Conservation (phyloP, 2,329 filamentous ascomycete genomes). For the Colletotrichum musicola region DNA sequence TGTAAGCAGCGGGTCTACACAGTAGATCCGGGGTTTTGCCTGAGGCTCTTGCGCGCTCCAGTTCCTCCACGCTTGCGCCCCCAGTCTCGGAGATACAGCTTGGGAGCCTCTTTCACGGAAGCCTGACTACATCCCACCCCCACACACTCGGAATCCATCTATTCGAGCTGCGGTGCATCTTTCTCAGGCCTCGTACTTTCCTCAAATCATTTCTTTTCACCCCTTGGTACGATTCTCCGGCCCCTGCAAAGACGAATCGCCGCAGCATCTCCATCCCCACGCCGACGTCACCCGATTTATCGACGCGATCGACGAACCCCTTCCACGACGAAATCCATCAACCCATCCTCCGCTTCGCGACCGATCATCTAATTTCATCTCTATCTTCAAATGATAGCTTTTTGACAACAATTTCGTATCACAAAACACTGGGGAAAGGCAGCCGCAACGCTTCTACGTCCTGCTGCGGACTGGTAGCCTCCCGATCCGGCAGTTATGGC, state of each 20-base stretch:
- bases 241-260: background rate
- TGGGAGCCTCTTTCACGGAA: constrained; percentile 34
- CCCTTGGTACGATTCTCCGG: background rate
- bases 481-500: constrained; percentile 58
- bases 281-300: constrained; percentile 36
- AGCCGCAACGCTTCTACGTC: constrained; percentile 12
- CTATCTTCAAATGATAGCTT: constrained; percentile 27
- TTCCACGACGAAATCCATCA: constrained; percentile 18
- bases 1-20: background rate
- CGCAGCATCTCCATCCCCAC: constrained; percentile 20
- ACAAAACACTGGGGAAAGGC: constrained; percentile 12
- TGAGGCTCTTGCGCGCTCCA: constrained; percentile 24
- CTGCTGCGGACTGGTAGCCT: constrained; percentile 29
- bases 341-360: constrained; percentile 21
- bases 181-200: background rate
- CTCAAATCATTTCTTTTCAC: constrained; percentile 10
- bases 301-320: constrained; percentile 22
- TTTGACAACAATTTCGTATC: constrained; percentile 21
- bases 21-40: constrained; percentile 33
- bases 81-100: constrained; percentile 36
- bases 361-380: constrained; percentile 24
- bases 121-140: constrained; percentile 40
- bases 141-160: constrained; percentile 35
- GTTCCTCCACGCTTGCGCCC: constrained; percentile 28
- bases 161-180: constrained; percentile 30